Evolutionary conservation across 148 eudicot genomes (phyloP), one percentile per base, ranked within the genome.

Genomic region (Nyssa sinensis): DNA sequence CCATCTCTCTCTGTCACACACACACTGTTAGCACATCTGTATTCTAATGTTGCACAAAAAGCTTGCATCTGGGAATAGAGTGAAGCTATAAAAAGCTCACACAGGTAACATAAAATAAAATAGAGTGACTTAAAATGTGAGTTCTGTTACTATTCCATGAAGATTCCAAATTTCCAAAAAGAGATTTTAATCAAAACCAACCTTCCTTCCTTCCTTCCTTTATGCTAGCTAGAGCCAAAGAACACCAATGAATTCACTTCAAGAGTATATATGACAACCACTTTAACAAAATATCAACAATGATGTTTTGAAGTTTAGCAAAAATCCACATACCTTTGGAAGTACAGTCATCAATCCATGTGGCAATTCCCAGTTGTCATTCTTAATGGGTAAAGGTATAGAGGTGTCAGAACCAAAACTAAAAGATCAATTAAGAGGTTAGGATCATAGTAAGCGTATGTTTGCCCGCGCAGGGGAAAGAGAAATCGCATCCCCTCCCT

Each of bases 31-130:
- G 28, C 30, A 76, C 61, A 10, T 60, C 21, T 68, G 21, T 25
- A 29, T 19, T 60, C 23, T 27, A 59, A 72, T 57, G 3, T 47
- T 19, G 65, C 73, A 30, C 7, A 39, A 68, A 64, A 28, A 65
- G 32, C 68, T 69, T 25, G 68, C 23, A 61, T 76, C 55, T n/a
- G 31, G 53, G 73, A 69, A 76, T 53, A 69, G 74, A 74, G 74
- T 69, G 74, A 79, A 70, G 78, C 31, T 32, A 25, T 74, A 74
- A 74, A 74, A 70, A 32, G 57, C 33, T 16, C 14, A 12, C 24
- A 64, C 53, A 30, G 44, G 21, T 25, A 27, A 25, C 47, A 64
- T 14, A n/a, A 74, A 73, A 47, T 6, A 62, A 28, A 8, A n/a
- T n/a, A n/a, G n/a, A n/a, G 66, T 29, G 66, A 63, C 39, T 11